These are phyloP conservation scores for Metschnikowia cerradonensis DNA, from an alignment of 805 yeast genomes.

Conservation along the genomic window DNA sequence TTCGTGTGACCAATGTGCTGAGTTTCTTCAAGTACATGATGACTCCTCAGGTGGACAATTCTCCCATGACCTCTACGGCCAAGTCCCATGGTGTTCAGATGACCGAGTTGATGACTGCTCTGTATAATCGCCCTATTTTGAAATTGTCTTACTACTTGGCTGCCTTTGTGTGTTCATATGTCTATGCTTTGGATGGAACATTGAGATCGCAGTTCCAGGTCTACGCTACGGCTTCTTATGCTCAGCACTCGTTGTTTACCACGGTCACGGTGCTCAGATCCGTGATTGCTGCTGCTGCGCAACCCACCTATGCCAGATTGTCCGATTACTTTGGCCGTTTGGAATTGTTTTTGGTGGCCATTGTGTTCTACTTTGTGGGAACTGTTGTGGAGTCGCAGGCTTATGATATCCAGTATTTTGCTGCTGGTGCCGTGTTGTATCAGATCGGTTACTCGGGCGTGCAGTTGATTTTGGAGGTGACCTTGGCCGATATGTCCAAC, in stretches of 20 bases:
- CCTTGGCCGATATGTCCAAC: slow-evolving; percentile 63
- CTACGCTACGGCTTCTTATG: slow-evolving; percentile 53
- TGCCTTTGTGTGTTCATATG: slow-evolving; percentile 53
- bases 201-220: slow-evolving; percentile 47
- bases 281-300: slow-evolving; percentile 65
- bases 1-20: neutral
- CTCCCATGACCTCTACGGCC: slow-evolving; percentile 8
- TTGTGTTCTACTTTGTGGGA: slow-evolving; percentile 57
- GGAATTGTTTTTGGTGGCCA: slow-evolving; percentile 45
- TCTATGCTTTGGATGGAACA: slow-evolving; percentile 55
- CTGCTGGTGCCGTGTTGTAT: slow-evolving; percentile 57
- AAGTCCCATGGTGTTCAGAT: slow-evolving; percentile 51
- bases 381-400: slow-evolving; percentile 63
- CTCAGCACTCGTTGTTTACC: slow-evolving; percentile 51
- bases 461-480: slow-evolving; percentile 50
- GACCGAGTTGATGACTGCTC: slow-evolving; percentile 51
- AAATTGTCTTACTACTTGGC: slow-evolving; percentile 44
- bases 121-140: slow-evolving; percentile 24
- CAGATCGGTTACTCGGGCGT: slow-evolving; percentile 59
- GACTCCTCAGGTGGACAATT: neutral
- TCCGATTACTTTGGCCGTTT: slow-evolving; percentile 67
- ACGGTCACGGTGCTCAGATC: slow-evolving; percentile 56
- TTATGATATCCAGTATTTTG: slow-evolving; percentile 50
- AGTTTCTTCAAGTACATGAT: neutral
- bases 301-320: slow-evolving; percentile 59